These are phyloP conservation scores for Trichoderma sp. DNA, from an alignment of 2,329 filamentous ascomycete genomes.

Conservation along the genomic window DNA sequence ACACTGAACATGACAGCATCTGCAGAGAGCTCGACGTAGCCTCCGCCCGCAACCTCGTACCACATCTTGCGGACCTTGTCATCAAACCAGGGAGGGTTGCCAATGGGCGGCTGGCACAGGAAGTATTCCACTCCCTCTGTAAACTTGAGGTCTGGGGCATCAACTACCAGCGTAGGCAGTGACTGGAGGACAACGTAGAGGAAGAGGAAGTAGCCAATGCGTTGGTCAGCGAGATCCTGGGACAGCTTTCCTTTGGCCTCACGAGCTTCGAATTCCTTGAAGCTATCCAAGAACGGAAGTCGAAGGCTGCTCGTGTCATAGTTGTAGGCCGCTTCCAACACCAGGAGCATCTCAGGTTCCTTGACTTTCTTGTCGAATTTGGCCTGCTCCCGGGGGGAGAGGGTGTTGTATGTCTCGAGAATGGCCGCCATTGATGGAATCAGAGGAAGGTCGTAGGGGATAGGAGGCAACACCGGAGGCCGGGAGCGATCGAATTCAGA, in stretches of 20 bases:
- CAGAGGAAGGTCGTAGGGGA: conserved; percentile 85
- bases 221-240: conserved; percentile 69
- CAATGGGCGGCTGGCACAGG: conserved; percentile 73
- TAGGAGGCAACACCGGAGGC: conserved; percentile 84
- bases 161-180: conserved; percentile 74
- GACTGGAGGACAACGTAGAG: conserved; percentile 77
- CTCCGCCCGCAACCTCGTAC: conserved; percentile 72
- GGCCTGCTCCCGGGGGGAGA: conserved; percentile 72
- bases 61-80: conserved; percentile 67
- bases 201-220: conserved; percentile 80
- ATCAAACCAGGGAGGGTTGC: conserved; percentile 73
- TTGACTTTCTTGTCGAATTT: conserved; percentile 75
- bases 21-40: conserved; percentile 60
- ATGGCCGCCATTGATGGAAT: conserved; percentile 70
- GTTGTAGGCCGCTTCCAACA: conserved; percentile 83
- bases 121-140: conserved; percentile 80
- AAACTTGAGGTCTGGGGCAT: conserved; percentile 69
- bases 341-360: conserved; percentile 72
- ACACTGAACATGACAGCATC: conserved; percentile 64
- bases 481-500: conserved; percentile 87
- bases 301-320: conserved; percentile 63
- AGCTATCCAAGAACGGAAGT: conserved; percentile 68
- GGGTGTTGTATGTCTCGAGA: conserved; percentile 63
- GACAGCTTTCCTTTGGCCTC: conserved; percentile 66
- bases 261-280: conserved; percentile 70